phyloP scores from a whole-genome alignment of 2,329 filamentous ascomycete species.

The Ampelomyces quisqualis region DNA sequence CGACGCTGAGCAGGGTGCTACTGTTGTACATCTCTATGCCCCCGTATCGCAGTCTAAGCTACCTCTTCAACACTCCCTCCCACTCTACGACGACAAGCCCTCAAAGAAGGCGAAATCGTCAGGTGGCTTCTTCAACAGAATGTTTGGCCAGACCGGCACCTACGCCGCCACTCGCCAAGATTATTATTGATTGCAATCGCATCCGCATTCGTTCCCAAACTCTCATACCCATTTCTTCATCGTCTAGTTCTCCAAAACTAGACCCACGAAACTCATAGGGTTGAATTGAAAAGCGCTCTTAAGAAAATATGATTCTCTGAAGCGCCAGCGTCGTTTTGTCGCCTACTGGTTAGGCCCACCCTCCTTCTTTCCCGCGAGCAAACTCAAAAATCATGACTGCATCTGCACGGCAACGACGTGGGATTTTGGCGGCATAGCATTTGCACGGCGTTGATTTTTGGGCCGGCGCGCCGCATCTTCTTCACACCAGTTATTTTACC shows the following conservation, averaged over 20 bases:
- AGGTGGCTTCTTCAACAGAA: constrained; percentile 43
- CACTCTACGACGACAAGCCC: constrained; percentile 44
- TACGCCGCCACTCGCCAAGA: constrained; percentile 30
- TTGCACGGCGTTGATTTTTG: no score
- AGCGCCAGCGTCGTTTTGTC: no score
- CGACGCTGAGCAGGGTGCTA: constrained; percentile 46
- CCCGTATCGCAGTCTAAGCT: constrained; percentile 33
- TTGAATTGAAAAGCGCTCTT: constrained; percentile 17
- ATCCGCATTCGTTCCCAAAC: no score
- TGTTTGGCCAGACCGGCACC: constrained; percentile 34
- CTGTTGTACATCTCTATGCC: constrained; percentile 48
- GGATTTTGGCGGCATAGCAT: no score
- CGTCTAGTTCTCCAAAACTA: no score
- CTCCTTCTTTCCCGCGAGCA: no score
- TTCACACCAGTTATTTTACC: no score
- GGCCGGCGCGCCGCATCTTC: no score
- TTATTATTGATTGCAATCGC: constrained; percentile 35
- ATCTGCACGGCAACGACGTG: no score
- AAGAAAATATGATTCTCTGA: no score
- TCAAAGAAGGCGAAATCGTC: constrained; percentile 45
- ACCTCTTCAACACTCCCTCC: constrained; percentile 39
- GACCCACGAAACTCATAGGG: constrained; percentile 22
- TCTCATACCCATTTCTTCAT: constrained; percentile 25
- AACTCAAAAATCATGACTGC: no score
- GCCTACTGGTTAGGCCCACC: no score